A percentile compares a stretch with the other conserved stretches of the same genome.
Conservation (phyloP, 164 flowering plant species). For the Vitis vinifera region DNA sequence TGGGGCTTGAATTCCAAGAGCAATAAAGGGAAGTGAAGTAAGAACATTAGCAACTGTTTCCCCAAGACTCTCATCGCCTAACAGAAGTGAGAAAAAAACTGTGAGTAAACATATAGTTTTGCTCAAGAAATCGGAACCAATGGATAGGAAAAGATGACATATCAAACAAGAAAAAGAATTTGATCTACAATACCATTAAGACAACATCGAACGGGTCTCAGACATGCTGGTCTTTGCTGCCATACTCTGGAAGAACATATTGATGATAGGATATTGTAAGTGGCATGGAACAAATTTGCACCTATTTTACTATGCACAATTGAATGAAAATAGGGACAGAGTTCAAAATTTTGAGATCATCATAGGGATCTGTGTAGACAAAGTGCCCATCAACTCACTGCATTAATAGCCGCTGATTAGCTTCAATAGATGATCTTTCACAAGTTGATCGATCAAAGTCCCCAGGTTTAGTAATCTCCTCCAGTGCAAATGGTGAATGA, state of each 20-base stretch:
- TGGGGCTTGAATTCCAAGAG: slow-evolving; percentile 85
- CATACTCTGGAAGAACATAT: slow-evolving; percentile 48
- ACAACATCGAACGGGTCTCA: slow-evolving; percentile 62
- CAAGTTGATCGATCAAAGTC: slow-evolving; percentile 24
- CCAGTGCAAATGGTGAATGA: slow-evolving; percentile 55
- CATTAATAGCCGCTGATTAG: slow-evolving; percentile 43
- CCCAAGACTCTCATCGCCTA: slow-evolving; percentile 59
- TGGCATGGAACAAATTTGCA: slow-evolving; percentile 1
- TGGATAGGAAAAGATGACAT: background rate
- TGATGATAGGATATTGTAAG: slow-evolving; percentile 2
- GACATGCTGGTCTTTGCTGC: slow-evolving; percentile 79
- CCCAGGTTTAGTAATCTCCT: slow-evolving; percentile 47
- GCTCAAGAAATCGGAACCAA: background rate
- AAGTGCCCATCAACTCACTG: slow-evolving; percentile 42
- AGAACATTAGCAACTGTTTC: slow-evolving; percentile 87
- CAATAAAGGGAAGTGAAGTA: slow-evolving; percentile 90
- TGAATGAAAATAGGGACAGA: background rate
- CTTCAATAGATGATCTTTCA: slow-evolving; percentile 25
- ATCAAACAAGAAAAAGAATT: background rate
- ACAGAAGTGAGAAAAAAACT: slow-evolving; percentile 7
- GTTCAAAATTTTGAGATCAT: background rate
- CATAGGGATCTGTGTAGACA: background rate
- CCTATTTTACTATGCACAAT: background rate
- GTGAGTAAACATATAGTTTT: background rate
- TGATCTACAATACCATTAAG: slow-evolving; percentile 45